Evolutionary conservation across 169 alveolate genomes (phyloP).

Genomic region (Plasmodium billcollinsi): DNA sequence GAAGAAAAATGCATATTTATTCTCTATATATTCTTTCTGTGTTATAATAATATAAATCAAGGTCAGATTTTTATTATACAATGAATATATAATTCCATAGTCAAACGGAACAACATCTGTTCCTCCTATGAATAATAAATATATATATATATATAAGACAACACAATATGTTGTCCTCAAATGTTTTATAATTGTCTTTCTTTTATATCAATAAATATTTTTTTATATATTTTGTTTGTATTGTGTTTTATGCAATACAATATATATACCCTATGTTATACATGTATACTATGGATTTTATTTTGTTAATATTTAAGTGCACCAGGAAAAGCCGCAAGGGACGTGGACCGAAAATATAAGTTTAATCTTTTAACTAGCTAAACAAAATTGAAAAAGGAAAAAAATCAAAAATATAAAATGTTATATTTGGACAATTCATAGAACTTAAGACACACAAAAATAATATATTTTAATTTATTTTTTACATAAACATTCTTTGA

Average conservation of each 20-base stretch:
- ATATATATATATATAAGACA: too few species aligned
- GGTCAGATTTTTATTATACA: neutral
- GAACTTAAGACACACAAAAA: too few species aligned
- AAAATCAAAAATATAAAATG: too few species aligned
- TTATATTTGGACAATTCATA: too few species aligned
- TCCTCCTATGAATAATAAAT: neutral
- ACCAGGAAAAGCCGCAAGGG: constrained; percentile 1
- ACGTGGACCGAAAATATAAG: neutral
- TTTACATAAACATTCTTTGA: too few species aligned
- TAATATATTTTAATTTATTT: too few species aligned
- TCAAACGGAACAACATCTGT: neutral
- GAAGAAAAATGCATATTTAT: neutral
- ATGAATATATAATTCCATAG: neutral
- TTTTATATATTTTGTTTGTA: neutral
- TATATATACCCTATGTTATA: too few species aligned
- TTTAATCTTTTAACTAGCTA: neutral
- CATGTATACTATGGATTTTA: neutral
- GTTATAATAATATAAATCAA: constrained; percentile 7
- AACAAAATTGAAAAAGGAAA: neutral
- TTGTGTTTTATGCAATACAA: neutral
- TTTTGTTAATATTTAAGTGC: neutral
- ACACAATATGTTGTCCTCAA: too few species aligned
- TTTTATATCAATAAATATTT: neutral
- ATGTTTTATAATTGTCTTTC: neutral
- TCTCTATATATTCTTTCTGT: neutral